A percentile compares a stretch with the other conserved stretches of the same genome.
These are phyloP conservation scores for Kazachstania sp. DNA, from an alignment of 1,139 yeast genomes.

Conservation along the genomic window DNA sequence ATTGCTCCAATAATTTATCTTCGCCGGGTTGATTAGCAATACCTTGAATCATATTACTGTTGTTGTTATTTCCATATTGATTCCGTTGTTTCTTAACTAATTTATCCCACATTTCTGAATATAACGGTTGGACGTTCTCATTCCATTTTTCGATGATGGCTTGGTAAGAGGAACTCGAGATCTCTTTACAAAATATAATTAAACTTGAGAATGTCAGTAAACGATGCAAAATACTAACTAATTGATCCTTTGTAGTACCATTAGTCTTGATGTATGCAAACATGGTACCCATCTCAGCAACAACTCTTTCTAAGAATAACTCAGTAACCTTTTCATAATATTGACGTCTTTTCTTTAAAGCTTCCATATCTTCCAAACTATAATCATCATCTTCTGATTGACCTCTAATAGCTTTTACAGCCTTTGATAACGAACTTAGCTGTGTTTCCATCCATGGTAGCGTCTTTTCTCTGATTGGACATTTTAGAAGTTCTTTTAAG, in stretches of 20 bases:
- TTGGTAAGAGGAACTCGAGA: constrained; percentile 38
- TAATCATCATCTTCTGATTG: constrained; percentile 35
- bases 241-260: constrained; percentile 21
- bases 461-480: constrained; percentile 42
- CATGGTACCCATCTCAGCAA: constrained; percentile 38
- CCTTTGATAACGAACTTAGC: constrained; percentile 53
- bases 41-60: constrained; percentile 1
- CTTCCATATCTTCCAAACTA: constrained; percentile 61
- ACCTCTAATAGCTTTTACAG: constrained; percentile 53
- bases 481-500: constrained; percentile 40
- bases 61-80: neutral
- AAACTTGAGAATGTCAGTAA: constrained; percentile 53
- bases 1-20: constrained; percentile 12
- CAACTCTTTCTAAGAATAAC: constrained; percentile 45
- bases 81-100: constrained; percentile 10
- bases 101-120: constrained; percentile 17
- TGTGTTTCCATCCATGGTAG: constrained; percentile 48
- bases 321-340: constrained; percentile 52
- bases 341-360: constrained; percentile 58
- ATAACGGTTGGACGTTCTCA: constrained; percentile 14
- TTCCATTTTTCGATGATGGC: constrained; percentile 33
- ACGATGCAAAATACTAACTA: constrained; percentile 34
- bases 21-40: constrained; percentile 7
- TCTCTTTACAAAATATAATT: constrained; percentile 56
- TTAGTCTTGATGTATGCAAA: constrained; percentile 36